phyloP scores from a whole-genome alignment of 1,139 yeast genomes.

The Meyerozyma elateridarum region DNA sequence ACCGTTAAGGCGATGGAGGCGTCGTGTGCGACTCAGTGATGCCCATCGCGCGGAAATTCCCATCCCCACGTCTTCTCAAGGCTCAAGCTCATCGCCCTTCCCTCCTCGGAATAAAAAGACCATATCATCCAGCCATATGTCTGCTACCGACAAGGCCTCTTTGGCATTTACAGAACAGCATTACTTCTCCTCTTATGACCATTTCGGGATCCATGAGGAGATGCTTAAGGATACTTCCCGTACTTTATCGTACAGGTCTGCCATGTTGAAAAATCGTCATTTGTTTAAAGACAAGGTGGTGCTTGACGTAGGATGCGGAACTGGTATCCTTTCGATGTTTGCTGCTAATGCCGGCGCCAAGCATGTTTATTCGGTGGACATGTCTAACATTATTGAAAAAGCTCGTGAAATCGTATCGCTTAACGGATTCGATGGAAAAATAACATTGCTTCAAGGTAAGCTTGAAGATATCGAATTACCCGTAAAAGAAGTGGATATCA shows the following conservation, averaged over 20 bases:
- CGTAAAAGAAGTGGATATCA: slow-evolving; percentile 76
- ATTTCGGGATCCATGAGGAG: slow-evolving; percentile 96
- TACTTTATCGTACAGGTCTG: slow-evolving; percentile 87
- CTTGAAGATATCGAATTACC: slow-evolving; percentile 92
- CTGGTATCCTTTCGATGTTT: slow-evolving; percentile 95
- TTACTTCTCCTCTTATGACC: slow-evolving; percentile 92
- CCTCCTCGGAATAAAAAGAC: too few species aligned
- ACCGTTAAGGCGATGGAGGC: slow-evolving; percentile 22
- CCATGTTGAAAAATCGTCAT: slow-evolving; percentile 86
- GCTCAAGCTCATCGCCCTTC: too few species aligned
- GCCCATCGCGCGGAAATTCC: too few species aligned
- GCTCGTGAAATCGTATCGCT: slow-evolving; percentile 80
- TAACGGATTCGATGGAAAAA: slow-evolving; percentile 83
- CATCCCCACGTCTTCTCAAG: too few species aligned
- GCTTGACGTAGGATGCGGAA: slow-evolving; percentile 98
- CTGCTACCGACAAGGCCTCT: slow-evolving; percentile 49
- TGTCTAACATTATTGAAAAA: slow-evolving; percentile 94
- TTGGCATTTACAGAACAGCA: slow-evolving; percentile 77
- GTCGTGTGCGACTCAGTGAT: too few species aligned
- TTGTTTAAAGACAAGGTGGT: slow-evolving; percentile 90
- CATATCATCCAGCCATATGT: too few species aligned
- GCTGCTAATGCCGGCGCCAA: slow-evolving; percentile 98
- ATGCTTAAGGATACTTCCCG: slow-evolving; percentile 96
- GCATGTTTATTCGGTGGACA: slow-evolving; percentile 94
- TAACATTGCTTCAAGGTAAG: slow-evolving; percentile 87